Conservation (phyloP, 345 rosid species). For the Gossypium rotundifolium region DNA sequence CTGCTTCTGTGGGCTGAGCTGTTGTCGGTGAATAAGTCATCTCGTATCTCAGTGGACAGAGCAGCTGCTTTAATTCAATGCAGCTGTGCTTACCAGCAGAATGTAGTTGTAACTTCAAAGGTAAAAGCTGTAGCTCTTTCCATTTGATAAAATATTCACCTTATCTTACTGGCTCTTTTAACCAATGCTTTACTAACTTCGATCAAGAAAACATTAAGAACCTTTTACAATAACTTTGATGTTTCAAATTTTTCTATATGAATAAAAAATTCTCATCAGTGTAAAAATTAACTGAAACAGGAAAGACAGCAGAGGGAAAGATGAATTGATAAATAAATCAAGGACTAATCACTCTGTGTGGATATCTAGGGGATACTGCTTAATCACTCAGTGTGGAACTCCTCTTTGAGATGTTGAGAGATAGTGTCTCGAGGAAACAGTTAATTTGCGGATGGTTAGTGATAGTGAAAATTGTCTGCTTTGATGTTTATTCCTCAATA, state of each 20-base stretch:
- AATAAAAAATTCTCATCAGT: not conserved
- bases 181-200: not conserved
- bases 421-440: not conserved
- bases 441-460: not conserved
- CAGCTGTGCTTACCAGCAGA: not conserved
- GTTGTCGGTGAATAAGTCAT: not conserved
- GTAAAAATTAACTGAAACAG: not conserved
- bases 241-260: not conserved
- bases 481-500: not conserved
- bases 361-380: not conserved
- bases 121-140: not conserved
- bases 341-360: not conserved
- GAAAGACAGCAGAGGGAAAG: not conserved
- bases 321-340: not conserved
- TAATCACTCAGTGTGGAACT: not conserved
- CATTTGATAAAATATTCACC: not conserved
- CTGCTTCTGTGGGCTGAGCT: conserved; percentile 24
- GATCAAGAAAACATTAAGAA: not conserved
- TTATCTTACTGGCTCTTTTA: not conserved
- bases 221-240: not conserved
- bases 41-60: not conserved
- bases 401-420: not conserved
- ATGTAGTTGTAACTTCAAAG: not conserved
- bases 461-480: not conserved
- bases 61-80: not conserved